Evolutionary conservation across 441 rosid species (phyloP).

Genomic region (Populus trichocarpa): DNA sequence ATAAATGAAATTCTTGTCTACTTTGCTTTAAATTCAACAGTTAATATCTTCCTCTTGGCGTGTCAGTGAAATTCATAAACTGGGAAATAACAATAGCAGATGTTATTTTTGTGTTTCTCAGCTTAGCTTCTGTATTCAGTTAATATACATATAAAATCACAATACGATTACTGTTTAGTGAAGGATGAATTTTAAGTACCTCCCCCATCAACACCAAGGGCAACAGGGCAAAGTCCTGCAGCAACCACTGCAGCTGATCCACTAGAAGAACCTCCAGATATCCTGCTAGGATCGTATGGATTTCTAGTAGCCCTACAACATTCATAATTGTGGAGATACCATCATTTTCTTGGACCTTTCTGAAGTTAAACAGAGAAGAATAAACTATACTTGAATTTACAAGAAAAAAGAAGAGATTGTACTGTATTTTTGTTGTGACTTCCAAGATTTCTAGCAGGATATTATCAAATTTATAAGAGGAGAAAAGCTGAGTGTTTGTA

Average conservation of each 20-base stretch:
- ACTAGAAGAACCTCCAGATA: constrained; percentile 71
- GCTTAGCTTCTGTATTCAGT: not conserved
- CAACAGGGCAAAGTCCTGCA: constrained; percentile 69
- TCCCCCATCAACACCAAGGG: constrained; percentile 87
- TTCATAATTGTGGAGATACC: not conserved
- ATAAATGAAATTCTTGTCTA: no score
- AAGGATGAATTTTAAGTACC: constrained; percentile 34
- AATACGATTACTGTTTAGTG: not conserved
- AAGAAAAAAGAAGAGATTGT: not conserved
- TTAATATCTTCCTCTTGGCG: not conserved
- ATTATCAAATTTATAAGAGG: not conserved
- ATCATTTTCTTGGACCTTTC: not conserved
- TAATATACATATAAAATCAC: not conserved
- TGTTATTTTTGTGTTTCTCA: not conserved
- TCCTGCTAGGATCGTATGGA: constrained; percentile 46
- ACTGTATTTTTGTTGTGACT: not conserved
- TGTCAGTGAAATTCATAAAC: not conserved
- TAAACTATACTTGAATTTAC: not conserved
- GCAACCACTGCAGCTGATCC: constrained; percentile 82
- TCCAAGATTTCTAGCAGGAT: not conserved
- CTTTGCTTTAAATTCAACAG: no score
- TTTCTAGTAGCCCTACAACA: constrained; percentile 50
- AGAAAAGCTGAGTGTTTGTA: constrained; percentile 4
- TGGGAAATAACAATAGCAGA: not conserved
- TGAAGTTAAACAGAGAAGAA: not conserved